Percentiles rank a stretch among this genome's conserved stretches.
These are phyloP conservation scores for Leptosphaerulina australis DNA, from an alignment of 2,329 filamentous ascomycete genomes.

Conservation along the genomic window DNA sequence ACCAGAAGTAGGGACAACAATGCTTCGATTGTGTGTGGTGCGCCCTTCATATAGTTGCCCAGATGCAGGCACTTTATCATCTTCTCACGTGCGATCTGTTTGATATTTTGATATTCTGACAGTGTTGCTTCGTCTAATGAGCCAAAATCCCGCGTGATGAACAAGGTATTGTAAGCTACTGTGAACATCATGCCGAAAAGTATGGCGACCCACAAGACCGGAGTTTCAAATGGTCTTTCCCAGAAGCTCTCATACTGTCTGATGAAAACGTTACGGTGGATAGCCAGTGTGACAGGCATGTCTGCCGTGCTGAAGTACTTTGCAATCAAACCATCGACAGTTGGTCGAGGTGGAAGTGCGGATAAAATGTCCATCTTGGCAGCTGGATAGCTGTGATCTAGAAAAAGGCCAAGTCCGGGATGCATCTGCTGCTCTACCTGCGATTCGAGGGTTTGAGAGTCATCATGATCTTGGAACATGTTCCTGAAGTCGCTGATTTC, in stretches of 20 bases:
- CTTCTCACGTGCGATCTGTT: not conserved
- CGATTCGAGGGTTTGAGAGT: not conserved
- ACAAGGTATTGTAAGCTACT: not conserved
- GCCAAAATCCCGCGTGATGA: not conserved
- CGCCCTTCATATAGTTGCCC: conserved; percentile 26
- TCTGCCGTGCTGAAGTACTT: conserved; percentile 32
- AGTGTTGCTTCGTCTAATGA: not conserved
- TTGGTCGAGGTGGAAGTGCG: conserved; percentile 18
- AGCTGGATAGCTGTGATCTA: not conserved
- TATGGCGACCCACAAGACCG: conserved; percentile 7
- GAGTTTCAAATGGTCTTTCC: not conserved
- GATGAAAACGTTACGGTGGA: conserved; percentile 5
- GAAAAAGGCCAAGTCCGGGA: not conserved
- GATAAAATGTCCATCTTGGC: conserved; percentile 19
- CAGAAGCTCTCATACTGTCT: conserved; percentile 14
- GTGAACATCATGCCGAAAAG: conserved; percentile 8
- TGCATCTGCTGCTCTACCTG: not conserved
- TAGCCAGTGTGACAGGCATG: conserved; percentile 9
- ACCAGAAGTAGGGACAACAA: conserved; percentile 23
- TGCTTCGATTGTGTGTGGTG: conserved; percentile 28
- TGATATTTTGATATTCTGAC: not conserved
- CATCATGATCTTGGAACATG: conserved; percentile 37
- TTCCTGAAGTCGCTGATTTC: conserved; percentile 25
- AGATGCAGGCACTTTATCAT: conserved; percentile 3
- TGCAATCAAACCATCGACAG: conserved; percentile 20